A percentile compares a stretch with the other conserved stretches of the same genome.
Evolutionary conservation across 768 basidiomycete genomes (phyloP).

Genomic region (Rhodotorula diobovata): DNA sequence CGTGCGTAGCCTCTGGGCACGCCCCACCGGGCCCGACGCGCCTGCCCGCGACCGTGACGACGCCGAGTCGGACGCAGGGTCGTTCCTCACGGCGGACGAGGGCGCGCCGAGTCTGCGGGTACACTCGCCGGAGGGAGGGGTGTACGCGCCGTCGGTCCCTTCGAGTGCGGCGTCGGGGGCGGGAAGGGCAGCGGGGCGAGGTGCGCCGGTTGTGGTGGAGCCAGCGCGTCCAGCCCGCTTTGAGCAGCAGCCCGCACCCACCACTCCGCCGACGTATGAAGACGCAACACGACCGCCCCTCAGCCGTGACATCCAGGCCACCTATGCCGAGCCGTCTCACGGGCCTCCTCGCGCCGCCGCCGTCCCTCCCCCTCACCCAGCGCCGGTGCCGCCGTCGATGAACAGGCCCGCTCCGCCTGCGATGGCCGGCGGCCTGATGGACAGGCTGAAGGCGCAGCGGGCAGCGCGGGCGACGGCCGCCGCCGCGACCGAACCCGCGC

Average conservation of each 20-base stretch:
- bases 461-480: neutral
- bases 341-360: too few species aligned
- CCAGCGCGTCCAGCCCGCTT: too few species aligned
- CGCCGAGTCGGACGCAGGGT: neutral
- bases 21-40: neutral
- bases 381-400: neutral
- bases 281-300: too few species aligned
- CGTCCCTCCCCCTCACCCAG: neutral
- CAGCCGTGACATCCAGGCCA: too few species aligned
- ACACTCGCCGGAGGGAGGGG: neutral
- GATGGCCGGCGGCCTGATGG: neutral
- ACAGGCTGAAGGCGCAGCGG: conserved; percentile 19
- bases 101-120: neutral
- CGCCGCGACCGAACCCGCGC: neutral
- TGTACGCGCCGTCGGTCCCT: neutral
- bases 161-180: neutral
- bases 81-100: neutral
- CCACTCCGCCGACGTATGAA: too few species aligned
- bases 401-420: neutral
- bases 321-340: too few species aligned
- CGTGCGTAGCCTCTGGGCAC: neutral
- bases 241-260: too few species aligned
- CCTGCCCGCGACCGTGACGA: neutral
- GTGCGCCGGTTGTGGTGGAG: neutral
- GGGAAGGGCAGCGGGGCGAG: neutral